Conservation (phyloP, 805 yeast genomes). For the Torulaspora maleeae region DNA sequence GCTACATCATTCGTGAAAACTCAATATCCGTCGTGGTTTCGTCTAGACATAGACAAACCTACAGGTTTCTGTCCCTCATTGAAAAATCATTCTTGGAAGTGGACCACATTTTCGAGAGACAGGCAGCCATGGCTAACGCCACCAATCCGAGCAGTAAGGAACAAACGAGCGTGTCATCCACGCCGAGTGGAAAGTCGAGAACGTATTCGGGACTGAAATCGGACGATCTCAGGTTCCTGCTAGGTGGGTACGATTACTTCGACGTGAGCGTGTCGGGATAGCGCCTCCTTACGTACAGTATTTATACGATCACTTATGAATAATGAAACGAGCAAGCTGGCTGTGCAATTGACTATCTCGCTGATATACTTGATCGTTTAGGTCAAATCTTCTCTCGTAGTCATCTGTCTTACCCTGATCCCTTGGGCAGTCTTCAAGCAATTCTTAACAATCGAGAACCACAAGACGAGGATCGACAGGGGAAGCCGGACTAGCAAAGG, state of each 20-base stretch:
- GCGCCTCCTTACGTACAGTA: neutral
- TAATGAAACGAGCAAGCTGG: neutral
- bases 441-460: slow-evolving; percentile 1
- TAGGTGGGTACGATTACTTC: slow-evolving; percentile 87
- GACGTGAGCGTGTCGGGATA: slow-evolving; percentile 41
- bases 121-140: slow-evolving; percentile 10
- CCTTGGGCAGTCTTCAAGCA: neutral
- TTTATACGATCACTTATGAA: neutral
- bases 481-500: slow-evolving; percentile 7
- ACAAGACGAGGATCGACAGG: slow-evolving; percentile 1
- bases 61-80: slow-evolving; percentile 66
- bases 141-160: neutral
- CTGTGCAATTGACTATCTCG: neutral
- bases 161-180: neutral
- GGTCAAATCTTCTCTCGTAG: neutral
- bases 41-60: slow-evolving; percentile 84
- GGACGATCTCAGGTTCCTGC: slow-evolving; percentile 39
- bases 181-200: neutral
- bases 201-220: slow-evolving; percentile 24
- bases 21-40: slow-evolving; percentile 76
- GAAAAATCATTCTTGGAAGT: slow-evolving; percentile 56
- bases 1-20: slow-evolving; percentile 79
- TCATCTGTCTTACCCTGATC: neutral
- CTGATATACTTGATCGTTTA: neutral
- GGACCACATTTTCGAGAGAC: slow-evolving; percentile 45